phyloP scores from a whole-genome alignment of 1,284 basidiomycete species.

The Naganishia cerealis region DNA sequence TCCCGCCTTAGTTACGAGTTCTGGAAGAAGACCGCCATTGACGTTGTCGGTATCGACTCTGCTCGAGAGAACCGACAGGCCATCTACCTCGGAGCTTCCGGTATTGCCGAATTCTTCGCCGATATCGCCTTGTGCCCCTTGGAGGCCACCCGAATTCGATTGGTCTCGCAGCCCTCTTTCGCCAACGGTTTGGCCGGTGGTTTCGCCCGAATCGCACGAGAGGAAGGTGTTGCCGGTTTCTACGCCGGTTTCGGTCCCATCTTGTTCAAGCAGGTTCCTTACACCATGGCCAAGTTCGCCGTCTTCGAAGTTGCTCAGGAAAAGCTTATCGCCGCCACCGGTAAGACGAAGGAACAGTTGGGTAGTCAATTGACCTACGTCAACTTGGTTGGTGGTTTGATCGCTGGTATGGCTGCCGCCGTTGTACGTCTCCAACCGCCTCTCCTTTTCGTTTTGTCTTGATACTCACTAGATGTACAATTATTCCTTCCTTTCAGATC shows the following conservation, averaged over 20 bases:
- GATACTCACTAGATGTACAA: not conserved
- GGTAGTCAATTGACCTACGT: constrained; percentile 51
- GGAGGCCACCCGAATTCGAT: constrained; percentile 62
- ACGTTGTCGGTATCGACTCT: constrained; percentile 79
- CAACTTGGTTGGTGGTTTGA: constrained; percentile 56
- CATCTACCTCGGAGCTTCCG: constrained; percentile 92
- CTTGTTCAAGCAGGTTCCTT: constrained; percentile 60
- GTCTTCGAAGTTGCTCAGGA: constrained; percentile 57
- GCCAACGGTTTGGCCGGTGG: constrained; percentile 59
- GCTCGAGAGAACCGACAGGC: constrained; percentile 82
- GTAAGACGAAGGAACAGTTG: constrained; percentile 58
- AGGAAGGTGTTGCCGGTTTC: constrained; percentile 58
- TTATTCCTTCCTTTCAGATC: constrained; percentile 44
- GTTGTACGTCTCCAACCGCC: constrained; percentile 38
- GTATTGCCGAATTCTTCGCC: constrained; percentile 91
- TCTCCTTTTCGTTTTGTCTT: not conserved
- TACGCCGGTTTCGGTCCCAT: constrained; percentile 63
- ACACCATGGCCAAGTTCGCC: constrained; percentile 61
- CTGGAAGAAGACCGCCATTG: constrained; percentile 90
- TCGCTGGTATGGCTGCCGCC: constrained; percentile 63
- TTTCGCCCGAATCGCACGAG: constrained; percentile 59
- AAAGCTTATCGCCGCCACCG: constrained; percentile 56
- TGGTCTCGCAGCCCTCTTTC: constrained; percentile 60
- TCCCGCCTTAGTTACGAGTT: constrained; percentile 65
- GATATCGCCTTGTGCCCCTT: constrained; percentile 66